Base-by-base conservation (phyloP, 768 basidiomycete species). In the Asterophora parasitica region DNA sequence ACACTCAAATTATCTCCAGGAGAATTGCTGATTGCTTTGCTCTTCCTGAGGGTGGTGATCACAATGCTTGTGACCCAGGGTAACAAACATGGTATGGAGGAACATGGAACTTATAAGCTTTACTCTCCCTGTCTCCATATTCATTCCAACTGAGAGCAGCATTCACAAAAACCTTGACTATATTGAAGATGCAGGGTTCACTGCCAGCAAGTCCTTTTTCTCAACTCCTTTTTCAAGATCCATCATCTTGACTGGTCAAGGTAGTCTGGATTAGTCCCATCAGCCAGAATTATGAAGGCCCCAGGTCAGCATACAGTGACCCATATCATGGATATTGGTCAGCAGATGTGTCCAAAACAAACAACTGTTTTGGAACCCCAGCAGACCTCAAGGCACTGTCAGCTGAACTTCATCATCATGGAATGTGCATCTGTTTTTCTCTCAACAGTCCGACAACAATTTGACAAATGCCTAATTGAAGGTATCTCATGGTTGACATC, bases 251-350 rank as follows among this genome's bases (percentile, higher is more conserved):
- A 37, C 10, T 45, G 32, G 12, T 34, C 15, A 13, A 23, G 47
- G 12, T 50, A 83, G 83, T 90, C 38, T 92, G 88, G 88, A 90
- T 89, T 50, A 87, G 84, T 51, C 90, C 89, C 9, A 77, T 92
- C 13, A 82, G 78, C 49, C 77, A 88, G 65, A 90, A 90, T 61
- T 88, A 85, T 51, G 66, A 85, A 31, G 86, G 87, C 0, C 78
- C 83, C 10, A 61, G 76, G 39, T 81, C 86, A 2, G 68, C 78
- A 0, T 92, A 90, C 61, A 88, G 89, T 15, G 85, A 89, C 57
- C 68, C 91, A 12, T 92, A 92, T 65, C 89, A 91, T 57, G 89
- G 89, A 13, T 91, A 92, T 65, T 92, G 90, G 88, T 74, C 81
- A 26, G 75, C 79, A 43, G 83, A 92, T 57, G 72, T 78, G 7